Evolutionary conservation across 371 early-diverging fungal species (phyloP).

Genomic region (Paraphysoderma sedebokerense): DNA sequence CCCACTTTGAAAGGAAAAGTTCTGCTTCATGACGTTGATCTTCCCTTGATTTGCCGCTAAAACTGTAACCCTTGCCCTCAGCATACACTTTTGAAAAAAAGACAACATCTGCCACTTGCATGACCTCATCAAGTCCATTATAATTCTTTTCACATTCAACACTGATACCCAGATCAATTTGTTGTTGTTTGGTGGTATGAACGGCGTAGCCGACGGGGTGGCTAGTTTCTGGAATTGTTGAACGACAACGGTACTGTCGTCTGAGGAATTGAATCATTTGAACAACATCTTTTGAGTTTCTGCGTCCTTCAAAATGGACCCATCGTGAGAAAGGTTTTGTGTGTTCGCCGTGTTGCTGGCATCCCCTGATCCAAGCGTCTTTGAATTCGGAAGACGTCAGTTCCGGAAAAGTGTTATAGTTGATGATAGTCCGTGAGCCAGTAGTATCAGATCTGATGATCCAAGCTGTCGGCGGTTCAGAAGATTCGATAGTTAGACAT

Average conservation of each 20-base stretch:
- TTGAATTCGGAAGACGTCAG: background rate
- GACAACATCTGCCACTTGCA: background rate
- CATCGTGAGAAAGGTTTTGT: no score
- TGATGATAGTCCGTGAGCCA: background rate
- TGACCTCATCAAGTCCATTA: background rate
- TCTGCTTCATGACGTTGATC: background rate
- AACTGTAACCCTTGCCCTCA: background rate
- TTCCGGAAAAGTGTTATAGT: background rate
- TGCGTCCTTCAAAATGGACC: background rate
- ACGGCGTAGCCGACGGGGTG: background rate
- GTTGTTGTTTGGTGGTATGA: no score
- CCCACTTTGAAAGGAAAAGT: no score
- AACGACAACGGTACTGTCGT: no score
- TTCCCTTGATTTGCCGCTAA: background rate
- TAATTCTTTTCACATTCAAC: background rate
- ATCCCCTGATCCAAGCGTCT: background rate
- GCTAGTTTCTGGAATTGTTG: no score
- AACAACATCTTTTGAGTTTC: background rate
- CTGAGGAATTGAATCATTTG: background rate
- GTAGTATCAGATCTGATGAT: background rate
- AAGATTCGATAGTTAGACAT: no score
- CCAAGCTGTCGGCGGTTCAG: background rate
- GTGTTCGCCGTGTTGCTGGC: background rate
- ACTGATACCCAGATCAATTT: no score
- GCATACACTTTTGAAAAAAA: background rate